phyloP scores from a whole-genome alignment of 495 filamentous ascomycete genomes.

The Articulospora tetracladia region DNA sequence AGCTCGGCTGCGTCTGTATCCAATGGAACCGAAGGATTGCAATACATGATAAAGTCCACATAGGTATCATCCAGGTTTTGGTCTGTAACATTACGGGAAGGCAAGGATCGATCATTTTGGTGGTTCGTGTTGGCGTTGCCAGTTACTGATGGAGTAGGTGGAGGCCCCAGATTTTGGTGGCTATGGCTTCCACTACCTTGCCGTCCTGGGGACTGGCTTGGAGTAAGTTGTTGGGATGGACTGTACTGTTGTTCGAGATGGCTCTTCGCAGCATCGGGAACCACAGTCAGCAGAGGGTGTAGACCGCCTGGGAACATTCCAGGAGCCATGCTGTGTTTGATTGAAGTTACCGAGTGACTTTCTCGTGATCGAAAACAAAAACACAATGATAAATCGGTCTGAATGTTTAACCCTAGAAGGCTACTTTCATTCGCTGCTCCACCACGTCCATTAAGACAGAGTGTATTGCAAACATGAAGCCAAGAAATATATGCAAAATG shows the following conservation, averaged over 20 bases:
- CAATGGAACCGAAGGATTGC: slow-evolving; percentile 71
- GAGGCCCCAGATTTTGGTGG: background rate
- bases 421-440: background rate
- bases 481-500: background rate
- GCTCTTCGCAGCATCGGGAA: slow-evolving; percentile 11
- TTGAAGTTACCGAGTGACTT: background rate
- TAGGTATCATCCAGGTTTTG: slow-evolving; percentile 84
- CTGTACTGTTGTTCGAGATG: slow-evolving; percentile 5
- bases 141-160: background rate
- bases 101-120: slow-evolving; percentile 37
- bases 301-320: background rate
- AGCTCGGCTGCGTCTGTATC: slow-evolving; percentile 72
- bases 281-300: background rate
- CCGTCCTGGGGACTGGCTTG: background rate
- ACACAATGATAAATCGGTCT: background rate
- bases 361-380: slow-evolving; percentile 1
- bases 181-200: background rate
- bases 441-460: background rate
- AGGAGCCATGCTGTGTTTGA: slow-evolving; percentile 5
- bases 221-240: background rate
- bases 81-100: slow-evolving; percentile 65
- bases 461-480: background rate
- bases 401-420: background rate
- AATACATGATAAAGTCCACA: slow-evolving; percentile 85
- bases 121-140: background rate